Evolutionary conservation across 208 protist species (phyloP).

Genomic region (Trypanosoma lewisi): DNA sequence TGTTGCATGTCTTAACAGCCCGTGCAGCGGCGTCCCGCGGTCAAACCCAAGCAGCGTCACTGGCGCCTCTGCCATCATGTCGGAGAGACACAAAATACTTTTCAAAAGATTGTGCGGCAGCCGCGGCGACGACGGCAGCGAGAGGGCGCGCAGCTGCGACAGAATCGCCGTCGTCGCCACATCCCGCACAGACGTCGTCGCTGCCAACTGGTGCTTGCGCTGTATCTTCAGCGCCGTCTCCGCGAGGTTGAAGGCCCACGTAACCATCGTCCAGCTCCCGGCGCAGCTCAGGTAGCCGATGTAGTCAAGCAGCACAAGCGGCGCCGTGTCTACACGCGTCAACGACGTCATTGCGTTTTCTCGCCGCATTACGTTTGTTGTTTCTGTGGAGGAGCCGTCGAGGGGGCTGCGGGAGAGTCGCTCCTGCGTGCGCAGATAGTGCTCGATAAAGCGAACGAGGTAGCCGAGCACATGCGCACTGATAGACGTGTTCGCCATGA

Average conservation of each 20-base stretch:
- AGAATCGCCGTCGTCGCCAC: conserved; percentile 52
- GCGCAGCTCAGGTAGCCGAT: conserved; percentile 52
- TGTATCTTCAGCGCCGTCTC: conserved; percentile 59
- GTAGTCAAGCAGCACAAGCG: conserved; percentile 66
- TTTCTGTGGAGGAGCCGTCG: conserved; percentile 14
- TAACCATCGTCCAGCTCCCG: conserved; percentile 68
- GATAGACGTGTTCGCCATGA: conserved; percentile 23
- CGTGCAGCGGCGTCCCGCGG: conserved; percentile 38
- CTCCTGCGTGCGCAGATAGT: conserved; percentile 61
- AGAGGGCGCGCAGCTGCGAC: conserved; percentile 51
- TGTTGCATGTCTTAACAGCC: conserved; percentile 42
- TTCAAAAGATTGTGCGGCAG: conserved; percentile 29
- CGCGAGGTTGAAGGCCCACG: conserved; percentile 53
- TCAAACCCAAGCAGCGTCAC: conserved; percentile 62
- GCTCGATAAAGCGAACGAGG: conserved; percentile 70
- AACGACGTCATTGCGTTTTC: conserved; percentile 27
- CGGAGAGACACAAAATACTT: conserved; percentile 38
- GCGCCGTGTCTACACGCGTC: conserved; percentile 33
- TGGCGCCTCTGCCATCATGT: conserved; percentile 36
- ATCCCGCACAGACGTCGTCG: conserved; percentile 23
- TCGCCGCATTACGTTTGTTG: background rate
- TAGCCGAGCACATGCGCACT: conserved; percentile 31
- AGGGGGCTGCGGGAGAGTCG: conserved; percentile 28
- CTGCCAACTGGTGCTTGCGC: conserved; percentile 34
- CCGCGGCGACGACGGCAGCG: conserved; percentile 30